phyloP scores from a whole-genome alignment of 169 alveolate species.

The Blepharisma undulans region DNA sequence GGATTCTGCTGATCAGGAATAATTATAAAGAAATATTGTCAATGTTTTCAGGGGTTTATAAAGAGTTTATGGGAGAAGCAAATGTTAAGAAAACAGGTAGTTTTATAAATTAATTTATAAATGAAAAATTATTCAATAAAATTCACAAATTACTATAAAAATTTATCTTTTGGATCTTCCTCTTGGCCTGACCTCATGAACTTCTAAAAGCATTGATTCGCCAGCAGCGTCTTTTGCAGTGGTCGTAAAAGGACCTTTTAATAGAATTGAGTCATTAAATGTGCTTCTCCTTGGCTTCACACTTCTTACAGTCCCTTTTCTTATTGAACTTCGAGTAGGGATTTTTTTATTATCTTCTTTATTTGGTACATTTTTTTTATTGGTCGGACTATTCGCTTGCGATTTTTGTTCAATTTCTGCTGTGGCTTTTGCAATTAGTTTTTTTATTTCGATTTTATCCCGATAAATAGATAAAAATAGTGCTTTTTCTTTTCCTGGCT shows the following conservation, averaged over 20 bases:
- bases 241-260: background rate
- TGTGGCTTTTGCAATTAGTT: background rate
- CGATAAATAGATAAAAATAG: background rate
- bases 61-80: background rate
- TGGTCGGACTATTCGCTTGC: background rate
- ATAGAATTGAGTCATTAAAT: background rate
- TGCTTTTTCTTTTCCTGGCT: background rate
- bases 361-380: background rate
- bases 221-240: background rate
- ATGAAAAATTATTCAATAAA: background rate
- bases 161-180: background rate
- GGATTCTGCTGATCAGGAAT: background rate
- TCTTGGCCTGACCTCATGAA: background rate
- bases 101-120: too few relatives aligned
- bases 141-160: background rate
- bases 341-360: background rate
- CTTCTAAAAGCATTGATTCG: background rate
- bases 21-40: background rate
- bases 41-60: background rate
- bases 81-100: background rate
- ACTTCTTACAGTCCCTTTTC: background rate
- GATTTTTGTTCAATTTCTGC: background rate
- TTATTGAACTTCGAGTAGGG: background rate
- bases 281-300: background rate
- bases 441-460: background rate